Evolutionary conservation across 169 alveolate genomes (phyloP), one percentile per base, ranked within the genome.

Genomic region (Condylostoma magnum): DNA sequence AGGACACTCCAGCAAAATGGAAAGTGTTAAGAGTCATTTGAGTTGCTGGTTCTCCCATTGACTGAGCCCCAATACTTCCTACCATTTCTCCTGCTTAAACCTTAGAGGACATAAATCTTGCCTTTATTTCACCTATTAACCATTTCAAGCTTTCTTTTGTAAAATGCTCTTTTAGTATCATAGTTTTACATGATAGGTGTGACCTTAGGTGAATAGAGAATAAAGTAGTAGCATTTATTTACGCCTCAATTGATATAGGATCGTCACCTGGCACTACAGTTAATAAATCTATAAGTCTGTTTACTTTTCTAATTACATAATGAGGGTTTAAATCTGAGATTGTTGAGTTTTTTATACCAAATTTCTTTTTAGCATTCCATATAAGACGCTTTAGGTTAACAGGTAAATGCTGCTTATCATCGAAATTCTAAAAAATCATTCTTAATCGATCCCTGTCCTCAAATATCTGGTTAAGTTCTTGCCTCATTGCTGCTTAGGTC

Each of bases 21-120:
- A 99, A 99, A 37, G 99, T 99, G 87, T 99, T 99, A 54, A 99
- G 89, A 18, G 99, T 99, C 99, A 99, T 99, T 85, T 99, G 99
- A 12, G 99, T 99, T 4, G 99, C 99, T 20, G 99, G 99, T 76
- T 99, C 99, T 54, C 99, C 99, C 31, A 99, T 96, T n/a, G 99
- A 95, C 84, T 99, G 99, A 3, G 99, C 99, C 3, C 99, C 99
- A 25, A 98, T 92, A 27, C 99, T 97, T 0, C 99, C 99, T 30
- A 97, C 99, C 89, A 97, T 95, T 68, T 99, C 99, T 28, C 99
- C 99, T 18, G 99, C 98, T 77, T 96, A 97, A 18, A 97, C 99
- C 38, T 96, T 89, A 5, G 99, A 93, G 70, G 94, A 90, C 46
- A 93, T 91, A 78, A 98, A 98, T 76, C 92, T 95, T 8, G 96